Base-by-base conservation (phyloP, 306 rosid species). In the Gastrolobium villosum region DNA sequence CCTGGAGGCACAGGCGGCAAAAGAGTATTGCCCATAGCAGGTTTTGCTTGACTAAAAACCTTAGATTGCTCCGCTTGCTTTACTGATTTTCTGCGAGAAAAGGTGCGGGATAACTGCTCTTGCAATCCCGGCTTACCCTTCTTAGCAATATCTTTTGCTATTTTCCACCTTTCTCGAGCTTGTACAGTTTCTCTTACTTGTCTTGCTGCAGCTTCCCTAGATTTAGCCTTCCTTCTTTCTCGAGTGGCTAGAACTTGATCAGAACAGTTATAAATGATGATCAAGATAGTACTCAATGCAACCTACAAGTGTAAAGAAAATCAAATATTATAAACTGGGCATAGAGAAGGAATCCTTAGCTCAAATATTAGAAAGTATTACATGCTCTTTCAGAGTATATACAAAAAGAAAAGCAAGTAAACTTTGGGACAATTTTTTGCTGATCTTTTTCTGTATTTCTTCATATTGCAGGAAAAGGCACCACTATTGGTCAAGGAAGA, bases 111-210 rank as follows among this genome's bases (percentile, higher is more conserved):
- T n/a, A 90, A 61, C 76, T 85, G 88, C 50, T 82, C 64, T 45
- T 82, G 87, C 72, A 92, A 82, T 32, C 90, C 90, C 1, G 9
- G 3, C 13, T 69, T 79, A 43, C 85, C 70, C 83, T 85, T 92
- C 87, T 87, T 92, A 56, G 91, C 88, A 41, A 57, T 5, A 31
- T 92, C 78, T 84, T 80, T 88, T 70, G 97, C 90, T 62, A 65
- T 7, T 84, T 81, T 88, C 97, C 97, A 92, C 81, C 89, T 87
- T 84, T 90, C 92, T 4, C 93, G 88, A 50, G 95, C 95, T 74
- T 87, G 90, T 46, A 77, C 89, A 59, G 90, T 90, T 86, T 92
- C 97, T 77, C 90, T 83, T 46, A 79, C 93, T 39, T 88, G 93
- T 73, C 61, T 92, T 39, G 89, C 95, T 32, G 97, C 97, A 73